phyloP scores from a whole-genome alignment of 805 yeast species.

The Wickerhamiella sergipiensis region DNA sequence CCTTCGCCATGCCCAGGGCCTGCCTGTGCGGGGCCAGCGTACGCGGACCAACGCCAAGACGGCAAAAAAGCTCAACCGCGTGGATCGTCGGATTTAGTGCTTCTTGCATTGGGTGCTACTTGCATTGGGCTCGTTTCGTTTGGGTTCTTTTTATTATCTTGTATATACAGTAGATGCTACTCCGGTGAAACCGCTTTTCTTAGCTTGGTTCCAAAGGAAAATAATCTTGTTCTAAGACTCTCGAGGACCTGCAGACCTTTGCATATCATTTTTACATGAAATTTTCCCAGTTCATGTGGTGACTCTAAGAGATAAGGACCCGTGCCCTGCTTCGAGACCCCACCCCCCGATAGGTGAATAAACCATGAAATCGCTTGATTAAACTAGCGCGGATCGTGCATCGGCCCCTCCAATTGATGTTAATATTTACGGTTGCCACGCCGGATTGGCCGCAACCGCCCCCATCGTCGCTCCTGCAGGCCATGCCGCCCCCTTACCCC shows the following conservation, averaged over 20 bases:
- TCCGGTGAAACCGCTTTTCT: no score
- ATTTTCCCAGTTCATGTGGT: background rate
- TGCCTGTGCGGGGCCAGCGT: slow-evolving; percentile 77
- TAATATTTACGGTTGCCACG: no score
- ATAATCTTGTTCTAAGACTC: no score
- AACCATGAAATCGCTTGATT: background rate
- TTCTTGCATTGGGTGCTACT: no score
- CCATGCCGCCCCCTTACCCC: background rate
- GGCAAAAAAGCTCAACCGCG: slow-evolving; percentile 70
- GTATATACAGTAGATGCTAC: no score
- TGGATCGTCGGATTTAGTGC: slow-evolving; percentile 36
- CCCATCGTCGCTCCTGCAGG: background rate
- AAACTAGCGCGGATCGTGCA: background rate
- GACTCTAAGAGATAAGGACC: background rate
- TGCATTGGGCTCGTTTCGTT: no score
- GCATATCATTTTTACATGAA: background rate
- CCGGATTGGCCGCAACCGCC: background rate
- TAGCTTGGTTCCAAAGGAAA: no score
- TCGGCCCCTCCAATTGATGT: no score
- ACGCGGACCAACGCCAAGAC: slow-evolving; percentile 86
- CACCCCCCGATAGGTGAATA: background rate
- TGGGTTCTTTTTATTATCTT: background rate
- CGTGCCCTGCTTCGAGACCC: background rate
- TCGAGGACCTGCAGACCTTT: no score
- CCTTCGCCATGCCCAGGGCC: slow-evolving; percentile 71